Conservation (phyloP, 257 asterid genomes). For the Solanum paucissectum region DNA sequence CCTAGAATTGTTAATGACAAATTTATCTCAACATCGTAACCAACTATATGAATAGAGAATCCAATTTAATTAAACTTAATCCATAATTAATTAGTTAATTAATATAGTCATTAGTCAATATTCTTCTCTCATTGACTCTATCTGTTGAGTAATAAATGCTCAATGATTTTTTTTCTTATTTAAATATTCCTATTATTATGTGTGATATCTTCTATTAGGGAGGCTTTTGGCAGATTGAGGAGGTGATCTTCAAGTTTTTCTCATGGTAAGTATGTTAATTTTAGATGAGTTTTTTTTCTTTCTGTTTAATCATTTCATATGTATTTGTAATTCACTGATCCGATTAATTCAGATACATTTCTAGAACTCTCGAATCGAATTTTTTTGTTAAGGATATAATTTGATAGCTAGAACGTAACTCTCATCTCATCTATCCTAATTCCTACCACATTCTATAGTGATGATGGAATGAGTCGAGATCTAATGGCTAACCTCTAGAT, state of each 20-base stretch:
- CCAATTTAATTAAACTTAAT: neutral
- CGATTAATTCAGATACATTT: neutral
- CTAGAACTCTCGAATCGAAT: fast-evolving
- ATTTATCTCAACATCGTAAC: neutral
- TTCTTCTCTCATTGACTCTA: neutral
- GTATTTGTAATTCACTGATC: neutral
- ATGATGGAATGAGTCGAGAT: neutral
- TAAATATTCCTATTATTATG: neutral
- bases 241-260: neutral
- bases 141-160: neutral
- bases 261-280: neutral
- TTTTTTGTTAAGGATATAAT: neutral
- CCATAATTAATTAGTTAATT: neutral
- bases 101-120: neutral
- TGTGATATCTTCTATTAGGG: neutral
- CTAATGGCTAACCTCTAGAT: neutral
- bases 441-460: neutral
- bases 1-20: neutral
- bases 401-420: neutral
- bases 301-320: neutral
- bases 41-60: neutral
- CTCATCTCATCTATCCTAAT: neutral
- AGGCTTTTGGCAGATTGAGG: neutral
- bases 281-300: neutral
- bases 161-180: neutral